phyloP scores from a whole-genome alignment of 345 rosid genomes.

The Ricinus communis region DNA sequence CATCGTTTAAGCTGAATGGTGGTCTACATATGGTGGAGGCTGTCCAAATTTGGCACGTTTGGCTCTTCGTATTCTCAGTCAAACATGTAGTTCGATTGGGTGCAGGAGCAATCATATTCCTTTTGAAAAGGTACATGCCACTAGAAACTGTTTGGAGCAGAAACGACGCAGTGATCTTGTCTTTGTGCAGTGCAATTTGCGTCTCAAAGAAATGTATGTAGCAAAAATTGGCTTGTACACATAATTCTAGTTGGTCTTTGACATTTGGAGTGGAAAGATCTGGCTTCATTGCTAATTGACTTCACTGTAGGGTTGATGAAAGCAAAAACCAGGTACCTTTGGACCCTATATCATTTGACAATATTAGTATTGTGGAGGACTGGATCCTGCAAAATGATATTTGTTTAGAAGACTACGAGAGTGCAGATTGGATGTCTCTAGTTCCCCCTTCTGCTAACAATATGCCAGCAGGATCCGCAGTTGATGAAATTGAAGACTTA shows the following conservation, averaged over 20 bases:
- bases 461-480: constrained; percentile 37
- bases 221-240: not conserved
- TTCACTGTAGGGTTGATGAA: constrained; percentile 29
- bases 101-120: constrained; percentile 37
- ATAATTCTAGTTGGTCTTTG: constrained; percentile 1
- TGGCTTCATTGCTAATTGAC: constrained; percentile 17
- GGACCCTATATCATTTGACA: constrained; percentile 58
- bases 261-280: not conserved
- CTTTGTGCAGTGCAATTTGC: constrained; percentile 83
- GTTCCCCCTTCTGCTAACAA: constrained; percentile 43
- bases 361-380: constrained; percentile 54
- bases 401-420: constrained; percentile 46
- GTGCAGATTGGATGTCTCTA: constrained; percentile 71
- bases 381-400: constrained; percentile 65
- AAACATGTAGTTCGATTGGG: constrained; percentile 65
- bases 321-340: constrained; percentile 36
- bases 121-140: constrained; percentile 47
- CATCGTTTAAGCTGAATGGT: constrained; percentile 77
- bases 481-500: constrained; percentile 63
- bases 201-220: constrained; percentile 61
- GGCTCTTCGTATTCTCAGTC: constrained; percentile 77
- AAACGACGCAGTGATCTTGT: constrained; percentile 66
- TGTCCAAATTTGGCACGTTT: constrained; percentile 85
- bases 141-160: constrained; percentile 74
- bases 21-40: constrained; percentile 91